A percentile compares a stretch with the other conserved stretches of the same genome.
These are phyloP conservation scores for Pleurotus platypus DNA, from an alignment of 768 basidiomycete genomes.

Conservation along the genomic window DNA sequence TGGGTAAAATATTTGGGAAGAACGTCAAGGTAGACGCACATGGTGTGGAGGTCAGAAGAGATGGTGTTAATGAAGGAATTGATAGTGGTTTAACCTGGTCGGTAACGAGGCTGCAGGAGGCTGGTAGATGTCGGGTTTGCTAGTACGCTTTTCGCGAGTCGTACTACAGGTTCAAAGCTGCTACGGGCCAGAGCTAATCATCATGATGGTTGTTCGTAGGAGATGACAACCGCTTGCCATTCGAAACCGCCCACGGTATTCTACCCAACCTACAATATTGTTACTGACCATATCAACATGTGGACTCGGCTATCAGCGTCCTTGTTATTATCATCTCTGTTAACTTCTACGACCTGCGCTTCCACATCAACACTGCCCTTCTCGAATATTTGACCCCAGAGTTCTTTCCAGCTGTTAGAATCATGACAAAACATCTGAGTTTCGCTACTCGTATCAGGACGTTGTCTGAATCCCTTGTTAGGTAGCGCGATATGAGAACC, in stretches of 20 bases:
- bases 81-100: no score
- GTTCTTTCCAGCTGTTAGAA: slow-evolving; percentile 28
- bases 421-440: slow-evolving; percentile 30
- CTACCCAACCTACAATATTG: slow-evolving; percentile 11
- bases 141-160: no score
- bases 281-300: slow-evolving; percentile 19
- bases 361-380: slow-evolving; percentile 27
- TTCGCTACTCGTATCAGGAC: neutral
- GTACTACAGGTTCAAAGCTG: no score
- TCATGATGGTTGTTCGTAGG: no score
- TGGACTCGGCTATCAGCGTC: slow-evolving; percentile 3
- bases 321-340: neutral
- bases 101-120: no score
- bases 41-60: no score
- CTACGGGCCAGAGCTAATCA: no score
- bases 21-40: no score
- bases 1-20: no score
- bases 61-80: no score
- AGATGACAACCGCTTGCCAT: no score
- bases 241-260: neutral
- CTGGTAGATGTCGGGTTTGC: no score
- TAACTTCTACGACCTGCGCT: slow-evolving; percentile 16
- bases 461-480: slow-evolving; percentile 23
- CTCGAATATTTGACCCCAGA: slow-evolving; percentile 33
- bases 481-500: slow-evolving; percentile 33